Evolutionary conservation across 805 yeast species (phyloP).

Genomic region (Ogataea pignaliae): DNA sequence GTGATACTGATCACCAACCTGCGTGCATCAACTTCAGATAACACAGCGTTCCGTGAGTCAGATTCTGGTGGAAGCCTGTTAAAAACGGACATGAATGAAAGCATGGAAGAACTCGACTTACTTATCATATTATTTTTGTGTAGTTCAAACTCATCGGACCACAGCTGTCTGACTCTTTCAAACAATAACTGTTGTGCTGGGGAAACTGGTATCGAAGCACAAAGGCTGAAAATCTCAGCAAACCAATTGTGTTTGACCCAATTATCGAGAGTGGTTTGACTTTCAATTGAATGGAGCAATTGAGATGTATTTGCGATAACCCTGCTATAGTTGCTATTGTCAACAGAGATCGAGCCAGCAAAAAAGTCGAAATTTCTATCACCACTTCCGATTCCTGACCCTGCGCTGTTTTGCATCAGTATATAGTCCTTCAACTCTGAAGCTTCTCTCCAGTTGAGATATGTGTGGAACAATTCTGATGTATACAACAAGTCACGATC

Average conservation of each 20-base stretch:
- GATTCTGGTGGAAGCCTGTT: background rate
- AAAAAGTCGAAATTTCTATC: too few relatives aligned
- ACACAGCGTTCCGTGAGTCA: background rate
- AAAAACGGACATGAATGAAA: constrained; percentile 1
- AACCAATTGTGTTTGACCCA: too few relatives aligned
- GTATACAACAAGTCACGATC: background rate
- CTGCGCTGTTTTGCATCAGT: constrained; percentile 1
- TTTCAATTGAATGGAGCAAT: too few relatives aligned
- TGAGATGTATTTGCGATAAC: too few relatives aligned
- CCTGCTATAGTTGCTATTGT: too few relatives aligned
- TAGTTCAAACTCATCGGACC: constrained; percentile 2
- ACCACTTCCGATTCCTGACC: background rate
- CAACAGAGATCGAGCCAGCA: too few relatives aligned
- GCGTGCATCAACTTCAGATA: too few relatives aligned
- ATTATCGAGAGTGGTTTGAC: too few relatives aligned
- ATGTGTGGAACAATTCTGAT: constrained; percentile 2
- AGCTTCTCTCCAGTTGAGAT: constrained; percentile 1
- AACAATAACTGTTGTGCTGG: too few relatives aligned
- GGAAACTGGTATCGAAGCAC: too few relatives aligned
- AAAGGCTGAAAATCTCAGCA: too few relatives aligned
- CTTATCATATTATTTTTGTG: background rate
- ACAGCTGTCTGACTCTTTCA: background rate
- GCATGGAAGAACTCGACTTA: background rate
- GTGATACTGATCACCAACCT: too few relatives aligned
- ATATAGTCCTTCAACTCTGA: constrained; percentile 1